Base-by-base conservation (phyloP, 2,329 filamentous ascomycete species). In the Verticillium nonalfalfae region DNA sequence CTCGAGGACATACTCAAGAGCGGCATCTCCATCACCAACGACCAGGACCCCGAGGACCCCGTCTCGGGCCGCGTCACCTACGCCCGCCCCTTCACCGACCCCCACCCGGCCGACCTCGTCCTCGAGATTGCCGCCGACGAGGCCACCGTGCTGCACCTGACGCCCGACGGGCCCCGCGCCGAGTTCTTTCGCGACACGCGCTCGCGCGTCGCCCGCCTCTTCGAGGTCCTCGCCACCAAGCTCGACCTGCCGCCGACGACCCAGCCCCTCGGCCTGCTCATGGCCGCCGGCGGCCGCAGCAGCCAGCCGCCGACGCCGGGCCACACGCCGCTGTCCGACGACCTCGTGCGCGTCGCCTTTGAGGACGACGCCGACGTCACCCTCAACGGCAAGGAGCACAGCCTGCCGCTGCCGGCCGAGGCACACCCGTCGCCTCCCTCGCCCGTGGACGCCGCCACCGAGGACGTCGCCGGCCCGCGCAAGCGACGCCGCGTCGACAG, bases 1-100 rank as follows among this genome's bases (percentile, higher is more conserved):
- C 76, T 98, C 2, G 89, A 95, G 69, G 93, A 97, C 69, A 85
- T 98, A n/a, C 86, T 94, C 38, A 93, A 94, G 68, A 93, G 90
- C 2, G 94, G 94, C 14, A 80, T 97, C 56, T 85, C 86, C 15
- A 83, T 95, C 65, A 77, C 77, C 1, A 87, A 90, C 58, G 45
- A 59, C 26, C 66, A 63, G 34, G 62, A 62, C 34, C 64, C 39
- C 58, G 66, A 58, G 34, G 73, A 74, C 50, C 68, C 73, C 36
- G 60, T 75, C 35, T 69, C 72, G 15, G 75, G 75, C 50, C 90
- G 85, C 79, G 86, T 96, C 34, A 85, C 86, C 65, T 98, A 98
- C 69, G 86, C 90, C 14, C 86, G 94, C 6, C 94, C 94, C 0
- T 96, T 89, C 69, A 87, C 92, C n/a, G 93, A 97, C 72, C 86